A percentile compares a stretch with the other conserved stretches of the same genome.
Evolutionary conservation across 129 eudicot species (phyloP).

Genomic region (Lactuca sativa): DNA sequence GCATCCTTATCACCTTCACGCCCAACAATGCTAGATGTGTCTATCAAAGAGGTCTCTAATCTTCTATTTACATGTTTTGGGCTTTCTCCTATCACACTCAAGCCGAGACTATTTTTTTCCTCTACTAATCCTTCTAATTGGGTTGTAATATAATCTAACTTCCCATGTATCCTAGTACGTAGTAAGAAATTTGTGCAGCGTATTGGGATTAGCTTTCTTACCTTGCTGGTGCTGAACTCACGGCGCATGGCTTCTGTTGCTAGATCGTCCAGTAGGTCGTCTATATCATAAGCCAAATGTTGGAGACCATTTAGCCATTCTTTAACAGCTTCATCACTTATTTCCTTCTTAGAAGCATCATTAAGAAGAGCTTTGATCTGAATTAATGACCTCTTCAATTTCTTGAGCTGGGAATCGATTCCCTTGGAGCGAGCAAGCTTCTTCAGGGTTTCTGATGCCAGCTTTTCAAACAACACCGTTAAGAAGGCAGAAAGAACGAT

Average conservation of each 20-base stretch:
- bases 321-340: slow-evolving; percentile 1
- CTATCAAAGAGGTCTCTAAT: not conserved
- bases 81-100: not conserved
- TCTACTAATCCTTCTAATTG: not conserved
- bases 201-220: not conserved
- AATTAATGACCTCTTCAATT: not conserved
- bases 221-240: slow-evolving; percentile 2
- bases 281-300: not conserved
- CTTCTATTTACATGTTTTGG: not conserved
- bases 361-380: slow-evolving; percentile 1
- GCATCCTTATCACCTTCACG: not conserved
- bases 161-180: not conserved
- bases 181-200: not conserved
- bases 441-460: too few species aligned
- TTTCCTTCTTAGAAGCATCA: slow-evolving; percentile 12
- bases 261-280: not conserved
- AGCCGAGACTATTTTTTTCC: not conserved
- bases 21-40: not conserved
- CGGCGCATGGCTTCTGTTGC: not conserved
- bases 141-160: not conserved
- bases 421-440: not conserved
- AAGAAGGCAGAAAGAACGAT: too few species aligned
- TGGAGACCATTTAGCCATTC: slow-evolving; percentile 13
- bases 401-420: not conserved
- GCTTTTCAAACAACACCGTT: too few species aligned